Evolutionary conservation across 768 basidiomycete species (phyloP).

Genomic region (Rhodotorula babjevae): DNA sequence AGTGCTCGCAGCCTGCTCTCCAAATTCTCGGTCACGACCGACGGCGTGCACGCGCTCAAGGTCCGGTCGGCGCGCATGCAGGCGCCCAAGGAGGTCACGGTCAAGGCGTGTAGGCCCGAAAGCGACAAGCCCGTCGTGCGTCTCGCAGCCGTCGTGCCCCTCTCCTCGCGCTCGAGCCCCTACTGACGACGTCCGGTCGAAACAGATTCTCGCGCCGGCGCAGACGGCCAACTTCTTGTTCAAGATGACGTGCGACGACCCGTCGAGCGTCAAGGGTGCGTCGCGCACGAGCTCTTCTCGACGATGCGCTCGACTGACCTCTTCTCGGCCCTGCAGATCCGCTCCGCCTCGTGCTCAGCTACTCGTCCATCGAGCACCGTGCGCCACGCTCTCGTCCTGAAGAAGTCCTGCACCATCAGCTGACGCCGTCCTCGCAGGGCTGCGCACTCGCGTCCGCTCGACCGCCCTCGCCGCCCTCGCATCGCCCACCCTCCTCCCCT

Average conservation of each 20-base stretch:
- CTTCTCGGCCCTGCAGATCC: neutral
- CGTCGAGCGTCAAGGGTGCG: neutral
- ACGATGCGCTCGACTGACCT: no score
- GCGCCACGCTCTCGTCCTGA: neutral
- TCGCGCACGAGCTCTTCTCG: no score
- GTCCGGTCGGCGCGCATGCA: conserved; percentile 61
- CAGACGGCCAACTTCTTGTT: conserved; percentile 77
- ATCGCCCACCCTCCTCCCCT: neutral
- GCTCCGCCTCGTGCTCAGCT: conserved; percentile 16
- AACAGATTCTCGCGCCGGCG: conserved; percentile 67
- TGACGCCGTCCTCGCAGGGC: neutral
- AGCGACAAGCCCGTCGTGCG: conserved; percentile 43
- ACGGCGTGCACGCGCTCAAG: conserved; percentile 71
- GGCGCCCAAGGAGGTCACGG: conserved; percentile 8
- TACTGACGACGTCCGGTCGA: no score
- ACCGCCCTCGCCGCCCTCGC: neutral
- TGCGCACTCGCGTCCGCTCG: neutral
- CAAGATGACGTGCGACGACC: conserved; percentile 45
- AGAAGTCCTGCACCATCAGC: accelerated
- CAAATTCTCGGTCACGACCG: conserved; percentile 81
- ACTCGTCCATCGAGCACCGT: conserved; percentile 26
- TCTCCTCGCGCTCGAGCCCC: neutral
- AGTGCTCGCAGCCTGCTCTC: conserved; percentile 66
- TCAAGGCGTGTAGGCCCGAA: conserved; percentile 54
- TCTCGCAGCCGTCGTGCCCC: neutral